Evolutionary conservation across 2,329 filamentous ascomycete genomes (phyloP), one percentile per base, ranked within the genome.

Genomic region (Stachybotrys elegans): DNA sequence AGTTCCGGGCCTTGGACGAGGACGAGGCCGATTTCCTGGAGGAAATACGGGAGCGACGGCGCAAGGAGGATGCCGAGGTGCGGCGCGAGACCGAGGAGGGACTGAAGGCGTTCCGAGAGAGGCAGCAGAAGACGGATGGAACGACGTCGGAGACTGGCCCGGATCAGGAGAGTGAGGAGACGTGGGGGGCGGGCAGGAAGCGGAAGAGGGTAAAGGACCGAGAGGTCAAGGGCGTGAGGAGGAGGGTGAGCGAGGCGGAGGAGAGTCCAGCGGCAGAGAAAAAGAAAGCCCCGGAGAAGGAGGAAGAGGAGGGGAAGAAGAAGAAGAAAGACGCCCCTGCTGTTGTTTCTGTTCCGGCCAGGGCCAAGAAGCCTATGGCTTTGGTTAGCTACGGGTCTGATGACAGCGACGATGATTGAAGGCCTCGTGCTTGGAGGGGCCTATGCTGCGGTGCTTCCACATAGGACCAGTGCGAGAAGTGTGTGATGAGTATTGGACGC

Each of bases 21-120:
- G 86, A 90, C 59, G 88, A 92, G 67, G 73, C 86, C 41, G 86
- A 85, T 17, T 92, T 89, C 52, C 66, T 93, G 41, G 80, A 84
- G 38, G 76, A 75, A 37, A 72, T 86, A 31, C 56, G 68, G 40
- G 72, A 70, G 42, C 65, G 66, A 43, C 68, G 70, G 57, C 62
- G 72, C 27, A 63, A 58, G 5, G 79, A 79, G 53, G 81, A 83
- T 58, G 76, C 77, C 48, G 60, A 69, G 36, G 63, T 75, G 41
- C 66, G 68, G 51, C 63, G 66, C 22, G 81, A 84, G 67, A 76
- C 73, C 31, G 76, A 80, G 54, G 73, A 77, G 20, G 72, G 78
- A 6, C 59, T 86, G 16, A 68, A 66, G 51, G 66, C 65, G 22
- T 86, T 86, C 55, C 67, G 79, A 43, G 66, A 69, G 58, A 67